Base-by-base conservation (phyloP, 345 rosid species). In the Dimocarpus longan region DNA sequence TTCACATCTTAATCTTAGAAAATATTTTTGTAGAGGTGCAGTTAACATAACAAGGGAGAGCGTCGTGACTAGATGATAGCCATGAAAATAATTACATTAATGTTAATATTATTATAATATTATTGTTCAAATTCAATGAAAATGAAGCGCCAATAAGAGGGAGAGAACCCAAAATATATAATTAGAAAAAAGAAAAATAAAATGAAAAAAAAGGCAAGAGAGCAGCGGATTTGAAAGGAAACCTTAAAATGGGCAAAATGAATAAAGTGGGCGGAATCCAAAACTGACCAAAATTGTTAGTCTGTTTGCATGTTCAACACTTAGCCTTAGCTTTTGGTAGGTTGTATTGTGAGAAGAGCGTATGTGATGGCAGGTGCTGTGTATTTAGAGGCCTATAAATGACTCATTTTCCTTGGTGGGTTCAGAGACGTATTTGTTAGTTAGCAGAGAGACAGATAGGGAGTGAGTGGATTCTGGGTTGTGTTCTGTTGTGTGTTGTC, bases 231-330 rank as follows among this genome's bases (percentile, higher is more conserved):
- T 59, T 21, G 66, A 52, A 76, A 76, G 40, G 10, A 39, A 39
- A 21, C 40, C 26, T 8, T 13, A 11, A 66, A 66, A 39, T 43
- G 8, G 39, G 50, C 32, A 76, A 66, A 76, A 48, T 76, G 18
- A 16, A 76, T 67, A 67, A 75, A 48, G 48, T 6, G 54, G 28
- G 40, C 64, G 15, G 79, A 74, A 67, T 77, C 81, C 81, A 66
- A 71, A 70, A 65, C 62, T 64, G 13, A 24, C 24, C 21, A 71
- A 43, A 62, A 48, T 62, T 78, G 7, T 52, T 73, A 24, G 21
- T 56, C 67, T 37, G 32, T 72, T 37, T 81, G 80, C 82, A 64
- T 76, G 84, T 48, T 22, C 22, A 54, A 57, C 79, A 43, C 84
- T 59, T 37, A 18, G 19, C 79, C 40, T 80, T 6, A 28, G 70